A percentile compares a stretch with the other conserved stretches of the same genome.
Evolutionary conservation across 2,329 filamentous ascomycete genomes (phyloP).

Genomic region (Pseudogymnoascus sp.): DNA sequence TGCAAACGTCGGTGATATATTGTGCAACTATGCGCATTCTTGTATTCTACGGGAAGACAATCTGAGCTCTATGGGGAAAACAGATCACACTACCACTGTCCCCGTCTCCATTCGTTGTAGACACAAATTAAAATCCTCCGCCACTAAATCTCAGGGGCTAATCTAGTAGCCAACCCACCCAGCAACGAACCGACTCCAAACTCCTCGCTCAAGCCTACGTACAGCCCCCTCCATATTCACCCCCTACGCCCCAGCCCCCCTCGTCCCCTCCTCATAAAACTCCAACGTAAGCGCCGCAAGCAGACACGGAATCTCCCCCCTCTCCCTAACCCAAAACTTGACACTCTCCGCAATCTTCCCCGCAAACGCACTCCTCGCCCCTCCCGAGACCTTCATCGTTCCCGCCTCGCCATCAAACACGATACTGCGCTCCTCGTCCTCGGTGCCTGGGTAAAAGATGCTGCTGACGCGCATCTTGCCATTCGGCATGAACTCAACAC

Average conservation of each 20-base stretch:
- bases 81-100: neutral
- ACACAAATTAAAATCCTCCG: neutral
- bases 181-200: neutral
- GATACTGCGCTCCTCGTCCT: constrained; percentile 56
- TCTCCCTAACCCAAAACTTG: constrained; percentile 91
- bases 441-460: constrained; percentile 65
- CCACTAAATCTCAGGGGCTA: neutral
- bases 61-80: neutral
- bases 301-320: constrained; percentile 90
- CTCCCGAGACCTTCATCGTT: constrained; percentile 96
- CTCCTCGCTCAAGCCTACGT: constrained; percentile 1
- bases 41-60: neutral
- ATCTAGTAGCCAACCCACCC: neutral
- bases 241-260: constrained; percentile 23
- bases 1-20: neutral
- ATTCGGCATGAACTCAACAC: constrained; percentile 92
- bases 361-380: constrained; percentile 79
- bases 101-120: neutral
- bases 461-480: constrained; percentile 88
- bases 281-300: constrained; percentile 84
- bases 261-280: constrained; percentile 65
- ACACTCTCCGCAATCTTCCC: constrained; percentile 77
- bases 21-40: neutral
- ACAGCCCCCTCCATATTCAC: constrained; percentile 1
- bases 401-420: constrained; percentile 90